Base-by-base conservation (phyloP, 2,329 filamentous ascomycete genomes). In the Triangularia setosa region DNA sequence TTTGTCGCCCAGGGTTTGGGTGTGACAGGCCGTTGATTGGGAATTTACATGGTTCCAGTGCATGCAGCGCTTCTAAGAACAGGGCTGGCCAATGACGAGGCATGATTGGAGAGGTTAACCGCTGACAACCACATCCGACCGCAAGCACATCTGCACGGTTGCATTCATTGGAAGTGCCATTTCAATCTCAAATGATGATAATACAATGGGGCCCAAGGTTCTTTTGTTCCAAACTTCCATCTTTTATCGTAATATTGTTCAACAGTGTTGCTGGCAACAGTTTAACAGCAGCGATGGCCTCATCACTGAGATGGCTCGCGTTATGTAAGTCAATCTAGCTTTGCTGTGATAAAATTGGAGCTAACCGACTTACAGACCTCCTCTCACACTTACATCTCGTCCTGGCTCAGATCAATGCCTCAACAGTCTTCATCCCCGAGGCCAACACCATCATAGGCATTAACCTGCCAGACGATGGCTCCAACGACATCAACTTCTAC, bases 401-500 rank as follows among this genome's bases (percentile, higher is more conserved):
- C 35, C 58, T 21, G 2, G 65, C 67, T 0, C 60, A 68, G 24
- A 53, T 61, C 3, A 64, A 65, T 4, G 65, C 68, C 11, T 70
- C 70, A 4, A 70, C 67, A 2, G 52, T 72, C 40, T 68, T 68
- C 57, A 64, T 70, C 44, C 61, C 61, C 2, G 68, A 72, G 25
- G 65, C 66, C 48, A 64, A 69, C 65, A 73, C 67, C 44, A 65
- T 67, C 11, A 65, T 72, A 52, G 60, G 68, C 58, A 58, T 73
- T 63, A 70, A 73, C 63, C 28, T 73, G 18, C 52, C 52, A 24
- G 66, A 69, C 9, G 62, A 68, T 8, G 56, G 65, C 58, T 69
- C 70, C 1, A 62, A 71, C 25, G 71, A 73, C 53, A 64, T 73
- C 68, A 73, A 72, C 69, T 70, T 73, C 48, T 72, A 67, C 56